Conservation (phyloP, 1,284 basidiomycete species). For the Leccinum fallax region DNA sequence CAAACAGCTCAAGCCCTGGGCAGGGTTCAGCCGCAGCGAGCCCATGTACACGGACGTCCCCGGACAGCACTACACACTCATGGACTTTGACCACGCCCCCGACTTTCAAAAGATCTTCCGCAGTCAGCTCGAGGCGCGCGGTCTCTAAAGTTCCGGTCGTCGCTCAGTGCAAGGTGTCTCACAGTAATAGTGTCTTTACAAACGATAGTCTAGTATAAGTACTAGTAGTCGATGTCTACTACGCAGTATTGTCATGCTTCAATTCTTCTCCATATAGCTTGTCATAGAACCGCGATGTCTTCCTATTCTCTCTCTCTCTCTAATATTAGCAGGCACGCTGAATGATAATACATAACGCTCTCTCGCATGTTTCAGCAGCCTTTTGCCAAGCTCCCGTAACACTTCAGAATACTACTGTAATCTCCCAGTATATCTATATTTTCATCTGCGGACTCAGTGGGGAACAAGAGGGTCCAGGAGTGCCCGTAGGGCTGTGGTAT, state of each 20-base stretch:
- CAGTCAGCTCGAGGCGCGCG: constrained; percentile 30
- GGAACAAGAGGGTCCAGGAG: too few species aligned
- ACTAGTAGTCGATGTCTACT: too few species aligned
- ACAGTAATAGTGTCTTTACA: too few species aligned
- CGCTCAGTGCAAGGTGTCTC: neutral
- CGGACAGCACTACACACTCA: constrained; percentile 31
- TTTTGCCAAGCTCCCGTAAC: too few species aligned
- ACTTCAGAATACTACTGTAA: too few species aligned
- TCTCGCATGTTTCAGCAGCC: too few species aligned
- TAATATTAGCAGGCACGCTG: neutral
- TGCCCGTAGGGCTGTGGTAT: too few species aligned
- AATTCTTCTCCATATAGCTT: neutral
- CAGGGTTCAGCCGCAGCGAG: constrained; percentile 26
- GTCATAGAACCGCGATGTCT: neutral
- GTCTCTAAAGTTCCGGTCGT: constrained; percentile 13
- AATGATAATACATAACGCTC: too few species aligned
- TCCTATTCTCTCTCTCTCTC: neutral
- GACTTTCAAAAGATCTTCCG: constrained; percentile 32
- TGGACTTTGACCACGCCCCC: constrained; percentile 33
- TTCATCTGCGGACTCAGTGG: too few species aligned
- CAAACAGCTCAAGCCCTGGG: constrained; percentile 37
- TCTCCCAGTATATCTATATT: too few species aligned
- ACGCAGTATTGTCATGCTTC: too few species aligned
- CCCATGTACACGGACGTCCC: constrained; percentile 28
- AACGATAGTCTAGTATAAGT: too few species aligned